phyloP scores from a whole-genome alignment of 2,329 filamentous ascomycete genomes.

The Akanthomyces uredinophilus region DNA sequence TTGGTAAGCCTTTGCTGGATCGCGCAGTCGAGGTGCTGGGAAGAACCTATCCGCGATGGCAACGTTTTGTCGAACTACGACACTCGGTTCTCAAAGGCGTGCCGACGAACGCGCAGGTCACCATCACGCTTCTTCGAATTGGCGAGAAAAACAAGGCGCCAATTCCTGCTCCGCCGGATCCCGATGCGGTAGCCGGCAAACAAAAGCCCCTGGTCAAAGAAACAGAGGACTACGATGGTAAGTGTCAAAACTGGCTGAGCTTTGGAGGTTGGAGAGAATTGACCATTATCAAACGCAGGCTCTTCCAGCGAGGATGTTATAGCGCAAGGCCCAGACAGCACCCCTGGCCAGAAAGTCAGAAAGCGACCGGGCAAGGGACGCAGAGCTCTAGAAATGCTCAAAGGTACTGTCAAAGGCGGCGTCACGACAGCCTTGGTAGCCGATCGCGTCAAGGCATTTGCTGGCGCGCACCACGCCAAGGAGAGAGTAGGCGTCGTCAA shows the following conservation, averaged over 20 bases:
- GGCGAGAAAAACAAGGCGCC: conserved; percentile 79
- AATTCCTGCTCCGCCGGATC: conserved; percentile 53
- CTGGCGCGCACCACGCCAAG: conserved; percentile 53
- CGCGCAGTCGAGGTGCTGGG: conserved; percentile 56
- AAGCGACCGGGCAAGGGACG: background rate
- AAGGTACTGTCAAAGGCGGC: conserved; percentile 62
- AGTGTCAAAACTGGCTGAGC: background rate
- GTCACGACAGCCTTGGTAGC: conserved; percentile 68
- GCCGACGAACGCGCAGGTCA: conserved; percentile 80
- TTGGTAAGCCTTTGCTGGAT: conserved; percentile 69
- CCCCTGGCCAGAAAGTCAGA: background rate
- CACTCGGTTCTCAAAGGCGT: conserved; percentile 76
- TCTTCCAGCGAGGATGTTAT: too few relatives aligned
- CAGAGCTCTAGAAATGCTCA: conserved; percentile 47
- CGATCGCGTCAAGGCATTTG: conserved; percentile 65
- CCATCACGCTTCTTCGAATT: conserved; percentile 73
- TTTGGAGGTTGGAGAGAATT: background rate
- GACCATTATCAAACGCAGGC: too few relatives aligned
- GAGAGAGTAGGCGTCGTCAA: conserved; percentile 66
- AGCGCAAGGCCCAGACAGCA: background rate
- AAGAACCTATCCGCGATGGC: conserved; percentile 62
- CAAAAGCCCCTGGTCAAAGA: background rate
- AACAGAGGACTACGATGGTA: background rate
- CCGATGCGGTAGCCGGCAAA: background rate
- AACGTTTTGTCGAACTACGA: conserved; percentile 66